A percentile compares a stretch with the other conserved stretches of the same genome.
phyloP scores from a whole-genome alignment of 345 rosid genomes.

The Arabidopsis thaliana region DNA sequence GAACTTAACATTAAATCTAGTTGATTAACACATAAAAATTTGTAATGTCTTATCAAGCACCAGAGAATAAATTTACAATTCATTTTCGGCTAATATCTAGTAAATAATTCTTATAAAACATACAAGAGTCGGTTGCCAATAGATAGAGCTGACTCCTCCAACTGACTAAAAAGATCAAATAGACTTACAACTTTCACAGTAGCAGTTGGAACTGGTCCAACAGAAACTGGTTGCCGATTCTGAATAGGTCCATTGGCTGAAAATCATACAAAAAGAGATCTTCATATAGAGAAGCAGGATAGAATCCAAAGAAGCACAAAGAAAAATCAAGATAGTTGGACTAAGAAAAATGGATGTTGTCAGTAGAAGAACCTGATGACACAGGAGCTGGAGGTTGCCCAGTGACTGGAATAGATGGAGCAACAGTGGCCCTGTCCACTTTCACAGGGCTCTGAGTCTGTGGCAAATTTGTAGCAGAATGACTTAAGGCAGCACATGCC shows the following conservation, averaged over 20 bases:
- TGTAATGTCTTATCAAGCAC: conserved; percentile 17
- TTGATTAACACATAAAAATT: conserved; percentile 1
- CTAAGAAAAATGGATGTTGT: conserved; percentile 10
- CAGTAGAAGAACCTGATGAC: conserved; percentile 61
- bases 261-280: conserved; percentile 32
- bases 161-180: conserved; percentile 10
- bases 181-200: conserved; percentile 91
- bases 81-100: neutral
- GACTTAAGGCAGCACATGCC: conserved; percentile 87
- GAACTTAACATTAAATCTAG: neutral
- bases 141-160: conserved; percentile 27
- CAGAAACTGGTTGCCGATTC: conserved; percentile 73
- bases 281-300: conserved; percentile 24
- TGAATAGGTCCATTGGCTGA: conserved; percentile 70
- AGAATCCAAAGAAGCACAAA: conserved; percentile 24
- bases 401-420: conserved; percentile 60
- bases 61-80: neutral
- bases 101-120: conserved; percentile 3
- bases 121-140: conserved; percentile 9
- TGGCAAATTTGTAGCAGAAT: conserved; percentile 69
- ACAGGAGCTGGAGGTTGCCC: conserved; percentile 67
- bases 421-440: conserved; percentile 70
- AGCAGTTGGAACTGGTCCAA: conserved; percentile 72
- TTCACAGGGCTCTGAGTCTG: conserved; percentile 79
- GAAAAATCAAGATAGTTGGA: conserved; percentile 15